Conservation (phyloP, 2,329 filamentous ascomycete species). For the Ambrosiella xylebori region DNA sequence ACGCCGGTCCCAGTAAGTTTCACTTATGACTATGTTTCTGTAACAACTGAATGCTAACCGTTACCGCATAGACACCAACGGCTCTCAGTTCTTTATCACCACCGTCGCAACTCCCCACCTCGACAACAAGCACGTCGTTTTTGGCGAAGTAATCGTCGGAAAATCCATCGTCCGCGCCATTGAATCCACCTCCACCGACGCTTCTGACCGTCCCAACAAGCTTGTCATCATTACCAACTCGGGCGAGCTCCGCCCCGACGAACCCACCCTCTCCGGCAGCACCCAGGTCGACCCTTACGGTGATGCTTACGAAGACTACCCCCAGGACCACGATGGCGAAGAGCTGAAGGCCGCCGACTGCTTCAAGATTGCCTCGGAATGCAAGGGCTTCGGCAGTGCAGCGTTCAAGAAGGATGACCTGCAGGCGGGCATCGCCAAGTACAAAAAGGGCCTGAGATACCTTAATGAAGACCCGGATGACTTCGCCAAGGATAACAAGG, state of each 20-base stretch:
- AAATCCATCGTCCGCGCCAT: constrained; percentile 83
- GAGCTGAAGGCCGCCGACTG: constrained; percentile 39
- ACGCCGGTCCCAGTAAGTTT: constrained; percentile 67
- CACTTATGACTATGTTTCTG: background rate
- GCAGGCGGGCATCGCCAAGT: constrained; percentile 64
- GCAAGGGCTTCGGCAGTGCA: constrained; percentile 84
- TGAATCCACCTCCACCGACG: constrained; percentile 62
- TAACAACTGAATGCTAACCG: background rate
- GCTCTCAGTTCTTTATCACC: constrained; percentile 95
- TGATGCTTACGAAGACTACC: constrained; percentile 89
- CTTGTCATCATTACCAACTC: constrained; percentile 67
- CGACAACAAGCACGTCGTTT: constrained; percentile 93
- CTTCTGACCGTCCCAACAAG: constrained; percentile 58
- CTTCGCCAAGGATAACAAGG: constrained; percentile 51
- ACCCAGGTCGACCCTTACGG: constrained; percentile 65
- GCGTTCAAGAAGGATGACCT: constrained; percentile 72
- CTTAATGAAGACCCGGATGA: constrained; percentile 63
- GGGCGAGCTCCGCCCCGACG: constrained; percentile 62
- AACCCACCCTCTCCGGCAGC: constrained; percentile 46
- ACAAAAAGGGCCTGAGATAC: constrained; percentile 83
- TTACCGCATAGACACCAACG: constrained; percentile 55
- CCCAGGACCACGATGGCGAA: constrained; percentile 54
- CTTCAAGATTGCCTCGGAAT: constrained; percentile 61
- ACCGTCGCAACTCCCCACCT: constrained; percentile 90
- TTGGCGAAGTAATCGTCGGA: constrained; percentile 81